Percentiles rank a stretch among this genome's conserved stretches.
Conservation (phyloP, 139 green algal species). For the Coelastrella sp. region DNA sequence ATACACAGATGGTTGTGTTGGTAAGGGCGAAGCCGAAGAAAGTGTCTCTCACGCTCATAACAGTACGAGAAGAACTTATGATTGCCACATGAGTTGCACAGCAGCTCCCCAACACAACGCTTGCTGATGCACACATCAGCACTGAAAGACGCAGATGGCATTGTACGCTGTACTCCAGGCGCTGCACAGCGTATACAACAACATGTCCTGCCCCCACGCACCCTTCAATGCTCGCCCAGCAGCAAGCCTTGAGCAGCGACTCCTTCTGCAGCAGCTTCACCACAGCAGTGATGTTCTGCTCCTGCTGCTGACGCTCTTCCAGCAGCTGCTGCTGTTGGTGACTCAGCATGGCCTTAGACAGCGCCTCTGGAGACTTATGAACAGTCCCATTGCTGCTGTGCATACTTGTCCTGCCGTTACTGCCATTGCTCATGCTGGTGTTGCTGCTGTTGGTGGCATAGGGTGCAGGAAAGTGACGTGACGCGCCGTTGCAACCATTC, state of each 20-base stretch:
- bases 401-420: too few relatives aligned
- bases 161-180: too few relatives aligned
- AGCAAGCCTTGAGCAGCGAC: conserved; percentile 1
- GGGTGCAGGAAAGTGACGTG: too few relatives aligned
- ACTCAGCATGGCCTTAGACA: not conserved
- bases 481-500: too few relatives aligned
- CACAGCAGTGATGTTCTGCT: not conserved
- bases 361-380: not conserved
- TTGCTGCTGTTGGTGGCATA: too few relatives aligned
- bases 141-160: too few relatives aligned
- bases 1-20: not conserved
- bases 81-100: too few relatives aligned
- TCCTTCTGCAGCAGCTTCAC: conserved; percentile 1
- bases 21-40: not conserved
- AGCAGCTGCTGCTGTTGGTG: conserved; percentile 4
- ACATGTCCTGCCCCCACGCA: not conserved
- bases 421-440: too few relatives aligned
- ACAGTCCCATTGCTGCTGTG: not conserved
- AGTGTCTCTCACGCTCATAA: not conserved
- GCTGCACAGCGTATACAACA: not conserved
- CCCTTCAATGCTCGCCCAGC: not conserved
- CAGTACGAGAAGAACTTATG: too few relatives aligned
- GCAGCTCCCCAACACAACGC: too few relatives aligned
- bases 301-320: not conserved
- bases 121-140: too few relatives aligned